Evolutionary conservation across 805 yeast genomes (phyloP), one percentile per base, ranked within the genome.

Genomic region (Candida tibetensis): DNA sequence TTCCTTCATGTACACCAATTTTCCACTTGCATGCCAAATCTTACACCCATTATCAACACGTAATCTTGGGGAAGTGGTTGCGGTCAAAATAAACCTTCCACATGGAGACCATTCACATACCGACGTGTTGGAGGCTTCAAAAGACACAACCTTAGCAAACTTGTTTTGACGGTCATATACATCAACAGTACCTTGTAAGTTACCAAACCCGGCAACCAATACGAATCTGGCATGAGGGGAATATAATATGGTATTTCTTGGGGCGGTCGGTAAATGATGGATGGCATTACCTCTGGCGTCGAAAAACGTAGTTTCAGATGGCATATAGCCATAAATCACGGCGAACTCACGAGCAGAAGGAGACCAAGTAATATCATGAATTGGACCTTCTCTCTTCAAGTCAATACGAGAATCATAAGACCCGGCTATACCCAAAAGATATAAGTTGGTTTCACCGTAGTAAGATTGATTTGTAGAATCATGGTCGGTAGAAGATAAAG

Each of bases 101-200:
- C 93, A 95, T 7, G 99, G 99, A 2, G 95, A 82, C 99, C 99
- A 93, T 60, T 86, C 87, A 61, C 96, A 91, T 31, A 84, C 95
- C n/a, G 95, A 83, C 12, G 98, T 89, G 68, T 93, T 95, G 31
- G 96, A 69, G 10, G 98, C 99, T 56, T 87, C 86, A 55, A 93
- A 84, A 14, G 86, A 74, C 15, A 89, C 72, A 37, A 93, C 77
- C 60, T 86, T 85, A 39, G 73, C 66, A 61, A 89, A 91, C 62
- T 85, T 84, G 57, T 83, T 81, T 60, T 81, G 87, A 58, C 97
- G 85, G 69, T 93, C 99, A 58, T 89, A 81, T 44, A 93, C 83
- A 60, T 95, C 98, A 41, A 93, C 95, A 12, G 90, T 80, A 44
- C 99, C 99, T 69, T 91, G 97, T 60, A 93, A 76, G 64, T 93